Percentiles rank a stretch among this genome's conserved stretches.
phyloP scores from a whole-genome alignment of 352 stramenopile genomes.

The Blastocystis sp. region DNA sequence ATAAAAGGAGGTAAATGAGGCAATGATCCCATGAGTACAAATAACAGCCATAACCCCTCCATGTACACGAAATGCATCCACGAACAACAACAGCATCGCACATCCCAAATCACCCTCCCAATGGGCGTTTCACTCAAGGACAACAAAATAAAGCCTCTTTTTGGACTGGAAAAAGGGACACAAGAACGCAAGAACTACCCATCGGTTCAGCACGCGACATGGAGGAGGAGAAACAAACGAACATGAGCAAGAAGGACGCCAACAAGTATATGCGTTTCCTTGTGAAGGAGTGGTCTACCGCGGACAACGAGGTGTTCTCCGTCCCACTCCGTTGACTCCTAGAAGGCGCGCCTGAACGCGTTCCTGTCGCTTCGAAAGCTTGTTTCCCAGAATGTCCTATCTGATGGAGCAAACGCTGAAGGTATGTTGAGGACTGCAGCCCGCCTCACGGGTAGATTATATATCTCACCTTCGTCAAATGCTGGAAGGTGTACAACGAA shows the following conservation, averaged over 20 bases:
- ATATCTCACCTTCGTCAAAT: constrained; percentile 61
- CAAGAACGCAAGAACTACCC: constrained; percentile 16
- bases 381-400: constrained; percentile 45
- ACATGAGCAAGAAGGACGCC: constrained; percentile 64
- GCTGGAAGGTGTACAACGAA: constrained; percentile 54
- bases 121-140: neutral
- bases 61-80: too few relatives aligned
- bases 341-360: constrained; percentile 46
- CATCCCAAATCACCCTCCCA: too few relatives aligned
- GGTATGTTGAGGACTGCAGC: neutral
- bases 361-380: constrained; percentile 61
- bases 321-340: neutral
- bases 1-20: too few relatives aligned
- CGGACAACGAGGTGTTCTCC: constrained; percentile 14
- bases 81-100: too few relatives aligned
- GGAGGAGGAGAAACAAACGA: constrained; percentile 27
- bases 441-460: constrained; percentile 15
- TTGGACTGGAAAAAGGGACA: neutral
- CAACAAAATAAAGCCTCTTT: neutral
- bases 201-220: neutral
- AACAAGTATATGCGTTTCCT: constrained; percentile 63
- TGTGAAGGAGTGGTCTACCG: constrained; percentile 44
- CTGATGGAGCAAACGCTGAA: constrained; percentile 52
- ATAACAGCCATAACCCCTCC: too few relatives aligned
- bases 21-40: too few relatives aligned